Base-by-base conservation (phyloP, 371 early-diverging fungal genomes). In the Mucor racemosus region DNA sequence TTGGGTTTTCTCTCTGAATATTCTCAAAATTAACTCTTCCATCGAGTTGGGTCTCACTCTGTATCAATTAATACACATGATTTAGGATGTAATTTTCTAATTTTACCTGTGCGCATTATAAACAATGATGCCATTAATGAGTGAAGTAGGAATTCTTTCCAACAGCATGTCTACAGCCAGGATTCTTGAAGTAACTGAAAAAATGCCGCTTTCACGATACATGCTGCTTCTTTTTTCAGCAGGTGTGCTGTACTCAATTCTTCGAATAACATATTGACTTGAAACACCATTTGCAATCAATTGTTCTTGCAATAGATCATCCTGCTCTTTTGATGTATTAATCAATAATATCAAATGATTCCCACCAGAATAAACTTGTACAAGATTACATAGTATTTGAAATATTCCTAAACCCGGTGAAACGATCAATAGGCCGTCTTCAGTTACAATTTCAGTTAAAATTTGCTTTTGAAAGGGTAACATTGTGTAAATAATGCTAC, bases 91-190 rank as follows among this genome's bases (percentile, higher is more conserved):
- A 33, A 21, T 3, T 7, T 7, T 10, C 4, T 7, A n/a, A n/a
- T 31, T 42, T 35, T 64, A 69, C 65, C 55, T 69, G 44, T 82
- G 93, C 7, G 97, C 98, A 78, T 98, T 90, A 38, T 88, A 87
- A 6, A 99, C 87, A 8, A 99, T 72, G 0, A 99, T 85, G 14
- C 97, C 97, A 6, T 93, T 91, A 9, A 99, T 86, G 21, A 92
- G 75, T 58, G 92, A 76, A 3, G 80, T 67, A 2, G 97, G 95
- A 1, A 99, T 80, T 35, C 91, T 81, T 13, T 88, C 83, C 64
- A 91, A 90, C 36, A 99, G 77, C 80, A 99, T 81, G 76, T 99
- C 99, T 40, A 97, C 96, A n/a, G 96, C 90, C 33, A 99, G 77
- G 46, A 97, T 95, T 38, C 96, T 86, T 17, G 97, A 91, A 1